Evolutionary conservation across 768 basidiomycete genomes (phyloP).

Genomic region (Psilocybe cubensis): DNA sequence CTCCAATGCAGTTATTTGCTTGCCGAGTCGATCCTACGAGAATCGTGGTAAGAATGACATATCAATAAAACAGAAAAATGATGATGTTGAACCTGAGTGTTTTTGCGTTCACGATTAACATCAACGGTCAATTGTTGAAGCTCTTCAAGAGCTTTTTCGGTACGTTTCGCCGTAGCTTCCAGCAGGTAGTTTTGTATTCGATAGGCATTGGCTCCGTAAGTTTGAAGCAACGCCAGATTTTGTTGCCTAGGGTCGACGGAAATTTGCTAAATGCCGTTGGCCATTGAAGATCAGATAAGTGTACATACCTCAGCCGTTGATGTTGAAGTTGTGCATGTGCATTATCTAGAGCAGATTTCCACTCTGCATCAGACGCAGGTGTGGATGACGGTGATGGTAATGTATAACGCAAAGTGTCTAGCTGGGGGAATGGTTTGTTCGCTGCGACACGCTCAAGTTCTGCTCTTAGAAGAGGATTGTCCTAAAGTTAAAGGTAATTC

Average conservation of each 20-base stretch:
- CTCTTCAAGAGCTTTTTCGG: conserved; percentile 76
- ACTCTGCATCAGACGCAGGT: conserved; percentile 74
- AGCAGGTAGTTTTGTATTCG: conserved; percentile 88
- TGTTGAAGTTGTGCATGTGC: conserved; percentile 86
- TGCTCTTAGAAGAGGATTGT: conserved; percentile 67
- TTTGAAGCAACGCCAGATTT: conserved; percentile 81
- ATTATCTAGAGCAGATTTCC: conserved; percentile 75
- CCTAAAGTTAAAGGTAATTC: conserved; percentile 39
- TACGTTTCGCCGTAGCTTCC: conserved; percentile 73
- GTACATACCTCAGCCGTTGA: conserved; percentile 72
- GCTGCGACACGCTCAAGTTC: conserved; percentile 78
- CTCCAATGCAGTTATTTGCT: conserved; percentile 81
- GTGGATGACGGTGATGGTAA: conserved; percentile 66
- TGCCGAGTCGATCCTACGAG: conserved; percentile 71
- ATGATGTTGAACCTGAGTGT: conserved; percentile 64
- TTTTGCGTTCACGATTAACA: conserved; percentile 89
- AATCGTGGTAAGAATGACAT: not conserved
- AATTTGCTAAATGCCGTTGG: conserved; percentile 6
- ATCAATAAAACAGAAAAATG: not conserved
- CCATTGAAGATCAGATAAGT: not conserved
- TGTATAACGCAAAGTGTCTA: conserved; percentile 77
- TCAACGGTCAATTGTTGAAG: conserved; percentile 79
- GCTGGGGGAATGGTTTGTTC: conserved; percentile 61
- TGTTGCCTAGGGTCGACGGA: conserved; percentile 63
- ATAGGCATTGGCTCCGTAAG: conserved; percentile 91